Conservation (phyloP, 148 eudicot species). For the Dianthus caryophyllus region DNA sequence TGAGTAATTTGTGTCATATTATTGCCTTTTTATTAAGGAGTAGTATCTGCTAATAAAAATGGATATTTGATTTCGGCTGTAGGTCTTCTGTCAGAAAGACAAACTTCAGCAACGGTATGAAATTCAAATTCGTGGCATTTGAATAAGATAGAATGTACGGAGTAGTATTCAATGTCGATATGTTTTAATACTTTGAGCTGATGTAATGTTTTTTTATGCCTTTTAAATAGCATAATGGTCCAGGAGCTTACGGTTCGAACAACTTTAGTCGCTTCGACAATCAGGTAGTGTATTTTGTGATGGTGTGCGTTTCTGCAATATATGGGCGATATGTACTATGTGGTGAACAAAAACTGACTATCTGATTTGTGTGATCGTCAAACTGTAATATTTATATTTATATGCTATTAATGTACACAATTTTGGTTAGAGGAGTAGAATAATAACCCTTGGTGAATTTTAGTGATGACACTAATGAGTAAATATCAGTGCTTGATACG, state of each 20-base stretch:
- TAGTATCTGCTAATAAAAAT: background rate
- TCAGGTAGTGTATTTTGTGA: conserved; percentile 4
- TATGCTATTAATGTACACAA: no score
- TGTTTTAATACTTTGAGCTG: background rate
- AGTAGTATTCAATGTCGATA: no score
- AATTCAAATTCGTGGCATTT: conserved; percentile 8
- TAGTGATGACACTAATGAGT: no score
- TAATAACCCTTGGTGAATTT: no score
- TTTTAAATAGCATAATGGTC: conserved; percentile 1
- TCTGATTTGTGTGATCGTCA: background rate
- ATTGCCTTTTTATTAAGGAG: no score
- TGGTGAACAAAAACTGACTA: no score
- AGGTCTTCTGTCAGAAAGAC: conserved; percentile 53
- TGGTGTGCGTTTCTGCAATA: background rate
- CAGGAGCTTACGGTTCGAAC: conserved; percentile 31
- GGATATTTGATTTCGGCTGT: conserved; percentile 17
- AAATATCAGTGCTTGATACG: no score
- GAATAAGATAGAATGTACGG: no score
- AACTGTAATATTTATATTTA: background rate
- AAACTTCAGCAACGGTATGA: conserved; percentile 43
- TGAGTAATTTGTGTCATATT: background rate
- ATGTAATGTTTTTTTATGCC: no score
- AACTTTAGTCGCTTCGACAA: conserved; percentile 16
- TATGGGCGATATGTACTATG: background rate
- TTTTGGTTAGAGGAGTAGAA: no score